These are phyloP conservation scores for Mortierella hygrophila DNA, from an alignment of 192 early-diverging fungal genomes.

Conservation along the genomic window DNA sequence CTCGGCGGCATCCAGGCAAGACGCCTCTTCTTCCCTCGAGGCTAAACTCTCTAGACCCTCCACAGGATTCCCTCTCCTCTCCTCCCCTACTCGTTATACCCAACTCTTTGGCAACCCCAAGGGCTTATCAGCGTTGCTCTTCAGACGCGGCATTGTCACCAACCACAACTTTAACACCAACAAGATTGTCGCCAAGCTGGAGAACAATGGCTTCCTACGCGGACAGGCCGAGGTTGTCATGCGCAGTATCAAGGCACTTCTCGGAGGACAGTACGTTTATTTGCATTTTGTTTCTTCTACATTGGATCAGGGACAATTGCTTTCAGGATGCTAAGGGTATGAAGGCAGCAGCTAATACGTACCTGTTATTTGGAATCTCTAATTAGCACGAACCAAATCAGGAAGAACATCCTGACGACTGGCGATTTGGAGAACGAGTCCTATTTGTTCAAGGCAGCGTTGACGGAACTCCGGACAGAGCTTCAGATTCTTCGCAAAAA, in stretches of 20 bases:
- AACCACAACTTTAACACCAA: constrained; percentile 85
- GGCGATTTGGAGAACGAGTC: constrained; percentile 89
- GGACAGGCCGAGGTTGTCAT: constrained; percentile 82
- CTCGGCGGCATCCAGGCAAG: constrained; percentile 2
- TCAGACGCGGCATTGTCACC: constrained; percentile 35
- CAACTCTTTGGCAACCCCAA: constrained; percentile 15
- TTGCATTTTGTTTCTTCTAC: neutral
- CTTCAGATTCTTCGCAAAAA: constrained; percentile 81
- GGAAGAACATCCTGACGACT: constrained; percentile 71
- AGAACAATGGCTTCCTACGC: constrained; percentile 74
- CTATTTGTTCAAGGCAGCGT: constrained; percentile 85
- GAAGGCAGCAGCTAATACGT: neutral
- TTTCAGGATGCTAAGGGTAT: neutral
- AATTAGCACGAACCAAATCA: constrained; percentile 61
- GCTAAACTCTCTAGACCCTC: neutral
- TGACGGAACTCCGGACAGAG: constrained; percentile 86
- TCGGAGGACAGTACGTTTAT: constrained; percentile 69
- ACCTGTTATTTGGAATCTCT: neutral
- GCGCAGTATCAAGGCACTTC: constrained; percentile 77
- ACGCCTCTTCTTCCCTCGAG: neutral
- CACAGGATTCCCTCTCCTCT: constrained; percentile 20
- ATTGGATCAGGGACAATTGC: neutral
- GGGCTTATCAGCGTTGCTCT: constrained; percentile 13
- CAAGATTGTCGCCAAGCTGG: constrained; percentile 74
- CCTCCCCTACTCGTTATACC: constrained; percentile 35